Evolutionary conservation across 2,329 filamentous ascomycete species (phyloP).

Genomic region (Sphaceloma murrayae): DNA sequence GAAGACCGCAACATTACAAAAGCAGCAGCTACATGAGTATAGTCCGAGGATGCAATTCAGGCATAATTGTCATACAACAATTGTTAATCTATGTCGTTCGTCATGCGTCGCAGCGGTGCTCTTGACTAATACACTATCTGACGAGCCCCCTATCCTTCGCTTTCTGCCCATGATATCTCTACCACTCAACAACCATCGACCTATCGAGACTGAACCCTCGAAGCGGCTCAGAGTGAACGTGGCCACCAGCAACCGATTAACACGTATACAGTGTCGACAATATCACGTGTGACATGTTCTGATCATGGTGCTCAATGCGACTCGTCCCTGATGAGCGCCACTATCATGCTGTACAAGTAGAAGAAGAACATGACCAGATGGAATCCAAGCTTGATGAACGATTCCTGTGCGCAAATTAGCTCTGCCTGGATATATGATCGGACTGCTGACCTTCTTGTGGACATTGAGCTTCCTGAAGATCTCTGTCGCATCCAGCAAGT

Average conservation of each 20-base stretch:
- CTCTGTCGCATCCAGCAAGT: conserved; percentile 93
- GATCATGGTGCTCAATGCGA: conserved; percentile 41
- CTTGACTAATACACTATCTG: background rate
- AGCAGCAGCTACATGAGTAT: too few species aligned
- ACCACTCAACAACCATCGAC: too few species aligned
- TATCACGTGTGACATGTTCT: background rate
- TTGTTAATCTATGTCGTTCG: background rate
- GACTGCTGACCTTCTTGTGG: conserved; percentile 75
- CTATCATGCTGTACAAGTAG: conserved; percentile 62
- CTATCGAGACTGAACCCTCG: too few species aligned
- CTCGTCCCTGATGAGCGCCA: conserved; percentile 93
- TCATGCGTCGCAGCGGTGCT: background rate
- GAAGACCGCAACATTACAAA: too few species aligned
- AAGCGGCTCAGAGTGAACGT: too few species aligned
- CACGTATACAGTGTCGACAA: too few species aligned
- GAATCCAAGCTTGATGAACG: conserved; percentile 97
- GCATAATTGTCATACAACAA: too few species aligned
- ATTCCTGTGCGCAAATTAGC: conserved; percentile 56
- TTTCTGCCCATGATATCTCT: too few species aligned
- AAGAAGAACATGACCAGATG: conserved; percentile 99
- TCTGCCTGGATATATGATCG: conserved; percentile 15
- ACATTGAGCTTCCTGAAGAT: conserved; percentile 99
- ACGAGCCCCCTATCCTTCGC: too few species aligned
- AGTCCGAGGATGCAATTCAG: too few species aligned
- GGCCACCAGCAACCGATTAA: too few species aligned